Evolutionary conservation across 164 flowering plant species (phyloP).

Genomic region (Sextonia rubra): DNA sequence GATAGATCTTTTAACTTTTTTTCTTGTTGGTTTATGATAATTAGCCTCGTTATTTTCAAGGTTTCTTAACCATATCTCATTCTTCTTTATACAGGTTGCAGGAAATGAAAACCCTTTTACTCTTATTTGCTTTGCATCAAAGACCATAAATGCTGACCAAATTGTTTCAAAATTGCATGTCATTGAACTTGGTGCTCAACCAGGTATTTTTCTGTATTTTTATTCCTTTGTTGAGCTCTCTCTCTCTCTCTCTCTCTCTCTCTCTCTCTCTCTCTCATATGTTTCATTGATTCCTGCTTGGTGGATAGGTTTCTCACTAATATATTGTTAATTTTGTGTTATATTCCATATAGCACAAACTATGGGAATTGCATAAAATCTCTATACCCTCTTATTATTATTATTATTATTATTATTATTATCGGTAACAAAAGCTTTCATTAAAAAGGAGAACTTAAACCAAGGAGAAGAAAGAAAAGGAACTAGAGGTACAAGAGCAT

Average conservation of each 20-base stretch:
- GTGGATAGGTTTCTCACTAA: too few species aligned
- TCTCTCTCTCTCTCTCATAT: background rate
- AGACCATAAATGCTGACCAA: slow-evolving; percentile 87
- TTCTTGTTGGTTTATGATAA: background rate
- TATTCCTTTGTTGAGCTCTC: background rate
- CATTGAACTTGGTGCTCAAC: slow-evolving; percentile 98
- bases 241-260: background rate
- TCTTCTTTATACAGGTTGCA: slow-evolving; percentile 48
- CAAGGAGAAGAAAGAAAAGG: too few species aligned
- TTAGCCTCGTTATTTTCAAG: background rate
- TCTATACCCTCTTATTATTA: too few species aligned
- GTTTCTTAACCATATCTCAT: background rate
- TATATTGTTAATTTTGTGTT: too few species aligned
- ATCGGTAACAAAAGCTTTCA: too few species aligned
- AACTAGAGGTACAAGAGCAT: too few species aligned
- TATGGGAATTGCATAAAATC: too few species aligned
- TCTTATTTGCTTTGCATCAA: slow-evolving; percentile 85
- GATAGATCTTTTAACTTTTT: background rate
- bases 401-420: too few species aligned
- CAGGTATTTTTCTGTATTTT: slow-evolving; percentile 41
- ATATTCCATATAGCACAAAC: too few species aligned
- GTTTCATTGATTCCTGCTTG: too few species aligned
- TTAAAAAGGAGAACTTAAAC: too few species aligned
- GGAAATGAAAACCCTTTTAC: slow-evolving; percentile 87
- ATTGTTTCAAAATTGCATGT: slow-evolving; percentile 89